Percentiles rank a stretch among this genome's conserved stretches.
These are phyloP conservation scores for Danielia reshetovae DNA, from an alignment of 805 yeast genomes.

Conservation along the genomic window DNA sequence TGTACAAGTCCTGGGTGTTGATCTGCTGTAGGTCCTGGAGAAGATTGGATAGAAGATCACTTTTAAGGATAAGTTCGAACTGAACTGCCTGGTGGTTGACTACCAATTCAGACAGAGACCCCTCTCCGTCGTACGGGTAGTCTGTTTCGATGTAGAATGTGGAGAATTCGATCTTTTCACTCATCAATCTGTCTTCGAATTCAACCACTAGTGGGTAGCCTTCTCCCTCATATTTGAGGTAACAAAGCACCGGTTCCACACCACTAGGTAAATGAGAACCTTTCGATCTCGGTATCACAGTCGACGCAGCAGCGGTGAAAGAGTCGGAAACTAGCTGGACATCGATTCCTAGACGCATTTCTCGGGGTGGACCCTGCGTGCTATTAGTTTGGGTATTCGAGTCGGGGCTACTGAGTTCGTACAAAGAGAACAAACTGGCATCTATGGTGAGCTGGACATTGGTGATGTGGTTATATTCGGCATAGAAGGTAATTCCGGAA, in stretches of 20 bases:
- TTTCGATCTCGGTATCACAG: slow-evolving; percentile 9
- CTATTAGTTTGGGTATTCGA: background rate
- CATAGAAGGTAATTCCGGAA: slow-evolving; percentile 29
- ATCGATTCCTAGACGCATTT: slow-evolving; percentile 32
- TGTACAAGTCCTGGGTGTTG: slow-evolving; percentile 31
- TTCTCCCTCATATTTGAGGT: slow-evolving; percentile 34
- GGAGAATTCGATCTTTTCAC: slow-evolving; percentile 39
- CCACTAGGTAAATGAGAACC: slow-evolving; percentile 2
- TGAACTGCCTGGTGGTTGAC: slow-evolving; percentile 29
- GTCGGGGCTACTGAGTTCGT: slow-evolving; percentile 16
- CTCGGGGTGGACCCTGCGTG: slow-evolving; percentile 3
- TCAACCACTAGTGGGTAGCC: slow-evolving; percentile 38
- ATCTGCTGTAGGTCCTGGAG: slow-evolving; percentile 35
- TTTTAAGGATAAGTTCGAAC: slow-evolving; percentile 35
- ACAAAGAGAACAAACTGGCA: slow-evolving; percentile 32
- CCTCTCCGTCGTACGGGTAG: slow-evolving; percentile 21
- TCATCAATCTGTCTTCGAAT: slow-evolving; percentile 38
- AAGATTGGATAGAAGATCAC: slow-evolving; percentile 35
- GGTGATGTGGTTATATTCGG: slow-evolving; percentile 34
- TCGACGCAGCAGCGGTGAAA: slow-evolving; percentile 28
- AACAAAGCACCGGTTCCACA: slow-evolving; percentile 28
- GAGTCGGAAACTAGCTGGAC: slow-evolving; percentile 32
- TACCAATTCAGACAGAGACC: slow-evolving; percentile 7
- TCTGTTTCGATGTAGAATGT: slow-evolving; percentile 32
- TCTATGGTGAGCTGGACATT: slow-evolving; percentile 35